Evolutionary conservation across 805 yeast species (phyloP).

Genomic region (Torulaspora maleeae): DNA sequence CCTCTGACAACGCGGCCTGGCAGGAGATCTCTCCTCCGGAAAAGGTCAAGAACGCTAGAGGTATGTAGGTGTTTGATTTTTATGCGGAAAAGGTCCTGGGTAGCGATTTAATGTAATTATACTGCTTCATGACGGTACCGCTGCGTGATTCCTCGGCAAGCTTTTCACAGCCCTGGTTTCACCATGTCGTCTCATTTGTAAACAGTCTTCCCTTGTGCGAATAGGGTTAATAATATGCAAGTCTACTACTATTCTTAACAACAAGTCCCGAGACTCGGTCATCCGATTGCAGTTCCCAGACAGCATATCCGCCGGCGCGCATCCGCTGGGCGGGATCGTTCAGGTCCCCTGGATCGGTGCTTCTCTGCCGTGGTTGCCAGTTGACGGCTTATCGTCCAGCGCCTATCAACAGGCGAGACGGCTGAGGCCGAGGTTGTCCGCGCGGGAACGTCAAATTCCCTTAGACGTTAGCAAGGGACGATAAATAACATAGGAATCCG

Average conservation of each 20-base stretch:
- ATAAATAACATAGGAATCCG: background rate
- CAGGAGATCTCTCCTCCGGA: slow-evolving; percentile 14
- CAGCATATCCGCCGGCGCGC: too few relatives aligned
- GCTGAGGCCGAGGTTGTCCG: background rate
- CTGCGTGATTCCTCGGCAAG: too few relatives aligned
- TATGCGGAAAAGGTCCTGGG: background rate
- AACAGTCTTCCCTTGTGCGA: too few relatives aligned
- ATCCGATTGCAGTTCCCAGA: too few relatives aligned
- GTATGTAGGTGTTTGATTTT: background rate
- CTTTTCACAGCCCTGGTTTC: too few relatives aligned
- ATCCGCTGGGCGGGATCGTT: too few relatives aligned
- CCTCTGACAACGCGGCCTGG: slow-evolving; percentile 2
- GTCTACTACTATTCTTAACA: too few relatives aligned
- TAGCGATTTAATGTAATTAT: background rate
- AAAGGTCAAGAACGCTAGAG: slow-evolving; percentile 7
- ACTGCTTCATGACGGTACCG: background rate
- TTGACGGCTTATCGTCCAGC: background rate
- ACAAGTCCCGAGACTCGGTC: too few relatives aligned
- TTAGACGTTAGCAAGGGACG: background rate
- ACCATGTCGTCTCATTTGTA: too few relatives aligned
- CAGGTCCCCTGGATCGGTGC: too few relatives aligned
- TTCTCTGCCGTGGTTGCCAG: background rate
- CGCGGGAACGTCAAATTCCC: background rate
- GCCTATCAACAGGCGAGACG: background rate
- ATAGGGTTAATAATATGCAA: too few relatives aligned